Percentiles rank a stretch among this genome's conserved stretches.
Conservation (phyloP, 352 stramenopile genomes). For the Pythium utonaiense region DNA sequence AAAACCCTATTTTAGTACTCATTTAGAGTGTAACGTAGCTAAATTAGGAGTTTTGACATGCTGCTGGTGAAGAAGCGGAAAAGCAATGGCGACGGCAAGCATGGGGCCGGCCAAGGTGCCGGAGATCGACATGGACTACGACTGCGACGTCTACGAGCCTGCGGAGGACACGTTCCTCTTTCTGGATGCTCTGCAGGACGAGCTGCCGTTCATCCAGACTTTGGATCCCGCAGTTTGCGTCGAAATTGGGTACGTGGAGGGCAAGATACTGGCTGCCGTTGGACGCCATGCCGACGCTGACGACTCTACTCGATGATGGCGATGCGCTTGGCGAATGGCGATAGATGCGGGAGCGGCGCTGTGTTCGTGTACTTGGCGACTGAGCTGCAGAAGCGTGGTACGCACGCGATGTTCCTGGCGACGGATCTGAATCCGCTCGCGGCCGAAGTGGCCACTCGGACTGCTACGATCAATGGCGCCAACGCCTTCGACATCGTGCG, state of each 20-base stretch:
- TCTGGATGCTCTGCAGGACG: constrained; percentile 92
- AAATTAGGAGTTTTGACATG: constrained; percentile 23
- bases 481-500: constrained; percentile 69
- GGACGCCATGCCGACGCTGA: not conserved
- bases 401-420: constrained; percentile 57
- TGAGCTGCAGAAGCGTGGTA: constrained; percentile 66
- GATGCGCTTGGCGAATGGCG: not conserved
- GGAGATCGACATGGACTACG: constrained; percentile 73
- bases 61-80: not conserved
- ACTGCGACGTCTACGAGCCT: constrained; percentile 95
- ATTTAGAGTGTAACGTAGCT: not conserved
- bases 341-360: constrained; percentile 54
- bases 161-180: constrained; percentile 97
- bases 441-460: constrained; percentile 73
- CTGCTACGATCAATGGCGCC: constrained; percentile 81
- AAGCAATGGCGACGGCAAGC: constrained; percentile 11
- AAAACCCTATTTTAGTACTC: not conserved
- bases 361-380: constrained; percentile 76
- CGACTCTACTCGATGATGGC: too few relatives aligned
- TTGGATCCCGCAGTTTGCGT: constrained; percentile 77
- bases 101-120: constrained; percentile 42
- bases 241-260: constrained; percentile 73
- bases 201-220: constrained; percentile 55
- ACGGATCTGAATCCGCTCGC: constrained; percentile 95
- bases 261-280: not conserved